Conservation (phyloP, 164 flowering plant genomes). For the Magnolia sinica region DNA sequence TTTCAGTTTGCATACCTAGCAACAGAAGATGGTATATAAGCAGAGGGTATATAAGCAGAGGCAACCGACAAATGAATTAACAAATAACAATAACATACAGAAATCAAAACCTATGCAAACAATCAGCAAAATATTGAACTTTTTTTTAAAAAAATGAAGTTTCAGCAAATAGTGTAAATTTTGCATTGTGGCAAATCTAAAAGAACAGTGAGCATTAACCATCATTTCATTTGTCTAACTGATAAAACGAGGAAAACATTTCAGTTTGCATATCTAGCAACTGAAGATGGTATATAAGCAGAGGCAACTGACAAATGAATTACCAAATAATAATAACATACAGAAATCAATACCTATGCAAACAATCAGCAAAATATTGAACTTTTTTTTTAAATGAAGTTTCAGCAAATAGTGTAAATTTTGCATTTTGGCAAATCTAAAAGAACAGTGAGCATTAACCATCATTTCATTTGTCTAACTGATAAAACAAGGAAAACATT, state of each 20-base stretch:
- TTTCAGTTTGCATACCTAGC: slow-evolving; percentile 28
- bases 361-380: too few relatives aligned
- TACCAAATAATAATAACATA: too few relatives aligned
- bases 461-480: background rate
- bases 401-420: too few relatives aligned
- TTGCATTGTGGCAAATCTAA: background rate
- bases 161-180: too few relatives aligned
- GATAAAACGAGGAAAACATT: background rate
- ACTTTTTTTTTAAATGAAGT: too few relatives aligned
- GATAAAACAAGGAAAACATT: background rate
- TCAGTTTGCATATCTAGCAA: slow-evolving; percentile 28
- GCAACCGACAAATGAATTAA: too few relatives aligned
- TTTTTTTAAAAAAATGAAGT: too few relatives aligned
- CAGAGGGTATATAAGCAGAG: slow-evolving; percentile 25
- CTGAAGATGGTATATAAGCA: slow-evolving; percentile 44
- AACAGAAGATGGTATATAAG: slow-evolving; percentile 40
- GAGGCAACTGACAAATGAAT: slow-evolving; percentile 17
- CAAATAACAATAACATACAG: too few relatives aligned
- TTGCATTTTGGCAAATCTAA: background rate
- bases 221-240: background rate
- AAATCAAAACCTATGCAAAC: too few relatives aligned
- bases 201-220: background rate
- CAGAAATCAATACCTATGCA: too few relatives aligned
- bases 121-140: too few relatives aligned
- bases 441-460: background rate